Base-by-base conservation (phyloP, 2,329 filamentous ascomycete genomes). In the Paracoccidioides lutzii region DNA sequence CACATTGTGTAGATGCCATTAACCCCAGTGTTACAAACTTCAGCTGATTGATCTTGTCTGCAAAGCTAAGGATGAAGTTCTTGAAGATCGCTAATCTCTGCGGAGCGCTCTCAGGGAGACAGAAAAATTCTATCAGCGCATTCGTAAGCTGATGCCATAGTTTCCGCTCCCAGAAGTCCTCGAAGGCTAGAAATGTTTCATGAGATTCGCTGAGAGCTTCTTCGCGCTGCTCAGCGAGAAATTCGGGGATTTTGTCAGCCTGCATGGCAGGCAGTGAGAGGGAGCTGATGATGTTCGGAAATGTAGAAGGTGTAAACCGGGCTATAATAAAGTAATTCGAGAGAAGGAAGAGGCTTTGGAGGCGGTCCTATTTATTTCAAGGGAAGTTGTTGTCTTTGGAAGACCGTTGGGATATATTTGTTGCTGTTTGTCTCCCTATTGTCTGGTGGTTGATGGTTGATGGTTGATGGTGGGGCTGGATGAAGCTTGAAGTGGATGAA, bases 121-220 rank as follows among this genome's bases (percentile, higher is more conserved):
- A 84, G 77, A 96, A 98, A 80, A 91, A 96, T 63, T 87, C 81
- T 64, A 95, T 78, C 56, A 98, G 81, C 54, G 85, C 79, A 68
- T 95, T 87, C 40, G 93, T 98, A 63, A 98, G 85, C 75, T 98
- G 90, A 77, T 98, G 93, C 93, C 93, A 98, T 75, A 98, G 81
- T 76, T 96, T 96, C 66, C 91, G 85, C 78, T 98, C 93, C 93
- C 93, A 98, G 69, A 84, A 88, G 70, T 95, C 90, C 77, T 98
- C 93, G 63, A 98, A 95, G 66, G 85, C 83, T 65, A 98, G 81
- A 72, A 96, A 88, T 67, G 88, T 82, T 66, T 85, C 81, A 75
- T 96, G 90, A 54, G 95, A 81, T 71, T 95, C 87, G 64, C 90
- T 87, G 53, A 90, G 87, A 66, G 90, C 88, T 70, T 84, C 78